Evolutionary conservation across 2,329 filamentous ascomycete genomes (phyloP), one percentile per base, ranked within the genome.

Genomic region (Shiraia bambusicola): DNA sequence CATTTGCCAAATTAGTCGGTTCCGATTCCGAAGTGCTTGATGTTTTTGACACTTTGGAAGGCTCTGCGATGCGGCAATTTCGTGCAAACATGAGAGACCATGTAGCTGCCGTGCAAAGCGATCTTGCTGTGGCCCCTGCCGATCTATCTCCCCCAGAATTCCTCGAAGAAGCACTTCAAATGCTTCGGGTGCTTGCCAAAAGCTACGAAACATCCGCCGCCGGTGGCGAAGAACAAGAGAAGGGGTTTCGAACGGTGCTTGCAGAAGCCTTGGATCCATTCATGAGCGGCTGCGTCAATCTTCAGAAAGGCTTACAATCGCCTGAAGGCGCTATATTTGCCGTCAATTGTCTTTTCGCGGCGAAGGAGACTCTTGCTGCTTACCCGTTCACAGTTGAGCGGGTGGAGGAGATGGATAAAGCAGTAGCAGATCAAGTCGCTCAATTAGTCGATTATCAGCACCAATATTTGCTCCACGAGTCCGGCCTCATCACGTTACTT

Each of bases 251-350:
- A 33, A 78, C 82, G 5, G 82, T 95, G 14, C 74, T 96, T 13
- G 75, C 77, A 28, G 87, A 92, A 58, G 84, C 89, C 0, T 82
- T 97, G 26, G 88, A 95, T 54, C 92, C 93, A 0, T 96, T 93
- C 69, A 72, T 97, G 31, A 75, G 80, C 11, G 83, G 82, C n/a
- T 89, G 86, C 60, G 79, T 84, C 45, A 83, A 82, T 41, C 79
- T 93, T 58, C 78, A 84, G 10, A 78, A 76, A 45, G 72, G 74
- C 13, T 73, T 93, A 31, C 69, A 75, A 3, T 64, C 77, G 1
- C 84, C 84, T 0, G 76, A 78, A 7, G 76, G 76, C 32, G 79
- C 82, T 24, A 81, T 92, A 6, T 91, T 92, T 59, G 74, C 80
- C 6, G 76, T 88, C 47, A 93, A 93, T 62, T 92, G 85, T 68